Evolutionary conservation across 2,329 filamentous ascomycete genomes (phyloP), one percentile per base, ranked within the genome.

Genomic region (Hortaea sp.): DNA sequence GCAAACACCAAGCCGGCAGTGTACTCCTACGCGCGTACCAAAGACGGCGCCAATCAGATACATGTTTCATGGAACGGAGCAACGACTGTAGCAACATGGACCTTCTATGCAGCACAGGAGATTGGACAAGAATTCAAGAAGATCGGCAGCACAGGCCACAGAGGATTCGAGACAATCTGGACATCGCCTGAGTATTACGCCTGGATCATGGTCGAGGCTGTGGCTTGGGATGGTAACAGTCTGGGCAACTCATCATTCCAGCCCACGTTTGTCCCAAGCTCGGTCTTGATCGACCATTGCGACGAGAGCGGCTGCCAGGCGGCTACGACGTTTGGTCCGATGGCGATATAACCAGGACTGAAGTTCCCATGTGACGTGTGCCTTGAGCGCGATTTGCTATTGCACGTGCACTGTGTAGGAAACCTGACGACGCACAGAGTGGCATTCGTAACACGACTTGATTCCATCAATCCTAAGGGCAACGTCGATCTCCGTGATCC

Each of bases 31-130:
- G 62, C 12, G 30, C 53, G 5, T 45, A 57, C 28, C 35, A 42
- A 34, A 5, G 51, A 39, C 5, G 43, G 57, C 1, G 57, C 59
- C 0, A 62, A 51, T 7, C 56, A 63, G 2, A 54, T 69, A 3
- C 78, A 76, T 57, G 72, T 76, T 0, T 75, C 69, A 7, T 72
- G 69, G 69, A 71, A 72, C 48, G 69, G 69, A 6, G 68, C 67
- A 0, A 72, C 69, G 0, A 66, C 68, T 28, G 59, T 71, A n/a
- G 49, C 49, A 2, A 53, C 46, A 1, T 72, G 75, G 76, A 59
- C 64, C 3, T 75, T 76, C 51, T 74, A 69, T 52, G 67, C 49
- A 20, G 48, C 43, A 1, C 29, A 38, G 9, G 28, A 43, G 4
- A 49, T 54, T 6, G 49, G 47, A 5, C 51, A 57, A 7, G 41